Percentiles rank a stretch among this genome's conserved stretches.
Conservation (phyloP, 2,329 filamentous ascomycete species). For the Claviceps arundinis region DNA sequence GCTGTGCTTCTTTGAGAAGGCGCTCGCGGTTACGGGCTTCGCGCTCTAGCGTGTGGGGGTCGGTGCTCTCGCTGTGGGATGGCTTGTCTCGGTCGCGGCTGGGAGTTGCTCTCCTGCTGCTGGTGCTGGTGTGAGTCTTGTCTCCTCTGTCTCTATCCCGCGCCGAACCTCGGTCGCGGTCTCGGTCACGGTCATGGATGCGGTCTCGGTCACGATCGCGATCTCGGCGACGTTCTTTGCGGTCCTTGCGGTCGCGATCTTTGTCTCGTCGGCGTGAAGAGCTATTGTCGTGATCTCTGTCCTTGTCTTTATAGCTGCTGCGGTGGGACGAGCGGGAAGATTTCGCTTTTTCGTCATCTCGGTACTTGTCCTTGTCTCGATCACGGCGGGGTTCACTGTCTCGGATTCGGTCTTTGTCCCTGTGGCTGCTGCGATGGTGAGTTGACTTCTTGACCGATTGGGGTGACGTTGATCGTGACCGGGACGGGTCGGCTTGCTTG, state of each 20-base stretch:
- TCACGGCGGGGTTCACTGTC: conserved; percentile 29
- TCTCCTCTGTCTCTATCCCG: conserved; percentile 17
- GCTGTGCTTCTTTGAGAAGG: conserved; percentile 54
- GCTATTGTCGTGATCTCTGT: conserved; percentile 25
- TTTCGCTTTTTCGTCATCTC: conserved; percentile 28
- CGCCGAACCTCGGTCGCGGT: conserved; percentile 10
- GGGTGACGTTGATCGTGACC: conserved; percentile 52
- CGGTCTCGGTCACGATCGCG: conserved; percentile 11
- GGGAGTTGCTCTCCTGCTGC: conserved; percentile 23
- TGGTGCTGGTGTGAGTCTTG: conserved; percentile 19
- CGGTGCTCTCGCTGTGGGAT: conserved; percentile 18
- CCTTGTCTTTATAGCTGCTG: conserved; percentile 22
- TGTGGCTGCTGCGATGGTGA: conserved; percentile 40
- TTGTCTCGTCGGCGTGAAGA: conserved; percentile 20
- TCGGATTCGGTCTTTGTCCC: conserved; percentile 42
- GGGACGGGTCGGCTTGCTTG: conserved; percentile 40
- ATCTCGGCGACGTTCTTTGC: conserved; percentile 23
- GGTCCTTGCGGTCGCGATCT: conserved; percentile 23
- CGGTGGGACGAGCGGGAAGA: conserved; percentile 27
- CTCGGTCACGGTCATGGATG: conserved; percentile 16
- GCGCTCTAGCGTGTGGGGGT: conserved; percentile 57
- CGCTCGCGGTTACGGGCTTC: conserved; percentile 54
- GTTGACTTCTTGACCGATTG: conserved; percentile 42
- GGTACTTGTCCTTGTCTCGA: conserved; percentile 32
- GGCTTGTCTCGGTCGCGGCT: conserved; percentile 21